Evolutionary conservation across 1,284 basidiomycete genomes (phyloP), one percentile per base, ranked within the genome.

Genomic region (Pterula multifida): DNA sequence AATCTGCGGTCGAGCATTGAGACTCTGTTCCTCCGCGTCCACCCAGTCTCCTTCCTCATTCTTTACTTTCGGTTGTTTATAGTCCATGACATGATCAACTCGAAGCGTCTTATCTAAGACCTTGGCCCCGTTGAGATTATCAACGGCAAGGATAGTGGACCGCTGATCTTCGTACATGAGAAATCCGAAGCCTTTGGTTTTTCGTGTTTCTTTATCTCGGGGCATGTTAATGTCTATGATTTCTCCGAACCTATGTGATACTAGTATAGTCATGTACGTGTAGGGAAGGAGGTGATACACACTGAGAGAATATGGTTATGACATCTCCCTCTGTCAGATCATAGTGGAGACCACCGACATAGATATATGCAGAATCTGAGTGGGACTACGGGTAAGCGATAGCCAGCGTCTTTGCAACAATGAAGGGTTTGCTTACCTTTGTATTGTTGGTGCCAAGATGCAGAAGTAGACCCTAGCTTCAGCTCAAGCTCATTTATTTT

Each of bases 111-210:
- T 75, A 3, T 88, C 91, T 24, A 97, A 69, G 36, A 98, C 85
- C 56, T 83, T 80, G 36, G 92, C 87, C 26, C 96, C 96, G 61
- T 97, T 98, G 65, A 99, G 78, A 68, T 98, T 99, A 70, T 99
- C 96, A 55, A 99, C 95, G 3, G 96, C 96, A 35, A 99, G 75
- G 49, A 98, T 69, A 2, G 96, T 99, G 51, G 90, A 94, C 45
- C 91, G 79, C 67, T 99, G 96, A 68, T 99, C 93, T 67, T 96
- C 90, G 66, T 98, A 99, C 94, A 98, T 98, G 54, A 98, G 71
- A 68, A 98, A 99, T 2, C 82, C 94, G 63, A 98, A 99, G 0
- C 96, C 96, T 58, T 75, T 81, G 2, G 84, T 73, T 63, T 93
- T 93, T 26, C 90, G 89, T 0, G 92, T 93, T 55, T 85, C 75